phyloP scores from a whole-genome alignment of 164 flowering plant genomes.

The Brasenia schreberi region DNA sequence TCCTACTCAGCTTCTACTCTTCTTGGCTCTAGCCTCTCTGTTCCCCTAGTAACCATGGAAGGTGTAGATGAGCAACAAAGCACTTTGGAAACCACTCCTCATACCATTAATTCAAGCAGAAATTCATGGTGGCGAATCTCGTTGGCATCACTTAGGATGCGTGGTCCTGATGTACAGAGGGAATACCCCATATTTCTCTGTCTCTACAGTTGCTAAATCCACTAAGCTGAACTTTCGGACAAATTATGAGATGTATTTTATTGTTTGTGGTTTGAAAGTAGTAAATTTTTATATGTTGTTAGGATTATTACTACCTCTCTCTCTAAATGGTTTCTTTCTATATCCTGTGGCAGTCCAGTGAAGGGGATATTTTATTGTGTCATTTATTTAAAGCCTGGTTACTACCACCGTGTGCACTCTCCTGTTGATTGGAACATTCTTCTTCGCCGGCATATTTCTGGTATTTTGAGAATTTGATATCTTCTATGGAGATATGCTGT shows the following conservation, averaged over 20 bases:
- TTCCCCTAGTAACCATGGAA: slow-evolving; percentile 32
- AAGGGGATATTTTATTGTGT: slow-evolving; percentile 94
- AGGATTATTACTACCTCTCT: neutral
- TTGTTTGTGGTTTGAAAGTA: neutral
- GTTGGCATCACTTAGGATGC: slow-evolving; percentile 68
- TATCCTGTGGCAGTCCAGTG: slow-evolving; percentile 55
- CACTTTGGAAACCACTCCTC: slow-evolving; percentile 3
- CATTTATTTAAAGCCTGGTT: slow-evolving; percentile 83
- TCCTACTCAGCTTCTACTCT: slow-evolving; percentile 79
- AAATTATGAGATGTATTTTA: neutral
- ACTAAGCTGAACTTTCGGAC: neutral
- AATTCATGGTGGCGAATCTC: slow-evolving; percentile 80
- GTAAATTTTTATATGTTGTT: neutral
- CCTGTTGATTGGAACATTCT: slow-evolving; percentile 82
- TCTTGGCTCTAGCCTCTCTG: slow-evolving; percentile 61
- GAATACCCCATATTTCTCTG: slow-evolving; percentile 15
- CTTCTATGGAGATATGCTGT: no score
- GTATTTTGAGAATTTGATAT: slow-evolving; percentile 17
- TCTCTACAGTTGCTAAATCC: neutral
- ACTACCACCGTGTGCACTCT: slow-evolving; percentile 88
- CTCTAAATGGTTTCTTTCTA: no score
- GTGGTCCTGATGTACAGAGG: slow-evolving; percentile 44
- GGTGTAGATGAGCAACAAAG: slow-evolving; percentile 16
- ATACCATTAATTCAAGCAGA: slow-evolving; percentile 11
- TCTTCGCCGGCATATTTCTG: slow-evolving; percentile 82